Evolutionary conservation across 2,329 filamentous ascomycete species (phyloP).

Genomic region (Coniochaeta ligniaria): DNA sequence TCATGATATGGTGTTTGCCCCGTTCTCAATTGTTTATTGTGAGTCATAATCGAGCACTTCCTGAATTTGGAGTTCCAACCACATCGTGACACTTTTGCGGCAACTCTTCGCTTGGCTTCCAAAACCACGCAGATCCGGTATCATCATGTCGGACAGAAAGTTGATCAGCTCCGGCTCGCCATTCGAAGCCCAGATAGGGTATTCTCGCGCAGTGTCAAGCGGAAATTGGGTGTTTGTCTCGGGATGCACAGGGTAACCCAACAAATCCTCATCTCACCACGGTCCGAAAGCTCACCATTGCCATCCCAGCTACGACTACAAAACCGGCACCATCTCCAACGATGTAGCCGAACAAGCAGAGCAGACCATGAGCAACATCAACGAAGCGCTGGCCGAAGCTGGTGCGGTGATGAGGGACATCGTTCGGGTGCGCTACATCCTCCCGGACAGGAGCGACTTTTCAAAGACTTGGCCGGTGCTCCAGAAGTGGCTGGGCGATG

Average conservation of each 20-base stretch:
- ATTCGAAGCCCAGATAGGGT: constrained; percentile 46
- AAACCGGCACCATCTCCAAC: constrained; percentile 34
- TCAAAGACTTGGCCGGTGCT: constrained; percentile 41
- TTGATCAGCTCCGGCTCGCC: constrained; percentile 40
- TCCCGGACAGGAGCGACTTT: constrained; percentile 40
- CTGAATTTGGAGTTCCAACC: background rate
- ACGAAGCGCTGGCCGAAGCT: constrained; percentile 34
- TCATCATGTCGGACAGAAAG: constrained; percentile 7
- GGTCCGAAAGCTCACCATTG: background rate
- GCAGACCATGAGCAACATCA: constrained; percentile 40
- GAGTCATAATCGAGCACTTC: background rate
- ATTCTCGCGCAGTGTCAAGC: constrained; percentile 44
- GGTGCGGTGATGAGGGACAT: constrained; percentile 36
- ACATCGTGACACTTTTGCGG: background rate
- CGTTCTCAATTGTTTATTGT: background rate
- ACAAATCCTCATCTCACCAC: constrained; percentile 10
- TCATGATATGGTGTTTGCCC: background rate
- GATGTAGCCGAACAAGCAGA: constrained; percentile 40
- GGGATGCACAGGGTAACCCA: constrained; percentile 39
- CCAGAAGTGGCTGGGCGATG: constrained; percentile 38
- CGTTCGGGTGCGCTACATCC: constrained; percentile 44
- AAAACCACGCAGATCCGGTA: too few relatives aligned
- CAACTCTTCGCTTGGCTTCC: too few relatives aligned
- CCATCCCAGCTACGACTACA: constrained; percentile 40
- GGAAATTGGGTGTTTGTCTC: constrained; percentile 47